These are phyloP conservation scores for Talaromyces sp. DNA, from an alignment of 2,329 filamentous ascomycete genomes.

Conservation along the genomic window DNA sequence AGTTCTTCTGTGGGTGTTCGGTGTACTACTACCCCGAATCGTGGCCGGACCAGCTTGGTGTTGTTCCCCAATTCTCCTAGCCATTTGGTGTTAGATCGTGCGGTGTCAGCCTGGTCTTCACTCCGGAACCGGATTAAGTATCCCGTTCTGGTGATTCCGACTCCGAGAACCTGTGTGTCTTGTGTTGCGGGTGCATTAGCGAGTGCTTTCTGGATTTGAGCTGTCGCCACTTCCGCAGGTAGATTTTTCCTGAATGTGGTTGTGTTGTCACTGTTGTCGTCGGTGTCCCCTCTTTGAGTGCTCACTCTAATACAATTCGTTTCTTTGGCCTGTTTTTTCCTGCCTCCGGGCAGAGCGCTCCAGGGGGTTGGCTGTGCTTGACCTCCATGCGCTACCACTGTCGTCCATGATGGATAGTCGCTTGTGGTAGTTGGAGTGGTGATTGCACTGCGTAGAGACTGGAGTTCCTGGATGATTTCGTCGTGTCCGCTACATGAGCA, in stretches of 20 bases:
- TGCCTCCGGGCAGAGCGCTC: background rate
- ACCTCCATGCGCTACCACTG: background rate
- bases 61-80: slow-evolving; percentile 15
- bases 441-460: slow-evolving; percentile 3
- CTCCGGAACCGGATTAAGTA: slow-evolving; percentile 18
- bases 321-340: background rate
- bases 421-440: background rate
- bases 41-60: slow-evolving; percentile 26
- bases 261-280: background rate
- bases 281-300: background rate
- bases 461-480: background rate
- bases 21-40: slow-evolving; percentile 25
- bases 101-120: slow-evolving; percentile 18
- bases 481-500: background rate
- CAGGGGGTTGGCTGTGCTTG: background rate
- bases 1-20: slow-evolving; percentile 26
- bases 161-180: slow-evolving; percentile 11
- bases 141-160: slow-evolving; percentile 17
- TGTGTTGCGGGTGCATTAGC: slow-evolving; percentile 12
- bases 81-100: background rate
- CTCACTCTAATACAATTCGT: background rate
- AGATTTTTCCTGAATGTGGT: background rate
- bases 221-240: background rate
- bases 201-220: slow-evolving; percentile 3
- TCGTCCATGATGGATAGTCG: background rate